phyloP scores from a whole-genome alignment of 352 stramenopile genomes.

The Thraustochytrium striatum region DNA sequence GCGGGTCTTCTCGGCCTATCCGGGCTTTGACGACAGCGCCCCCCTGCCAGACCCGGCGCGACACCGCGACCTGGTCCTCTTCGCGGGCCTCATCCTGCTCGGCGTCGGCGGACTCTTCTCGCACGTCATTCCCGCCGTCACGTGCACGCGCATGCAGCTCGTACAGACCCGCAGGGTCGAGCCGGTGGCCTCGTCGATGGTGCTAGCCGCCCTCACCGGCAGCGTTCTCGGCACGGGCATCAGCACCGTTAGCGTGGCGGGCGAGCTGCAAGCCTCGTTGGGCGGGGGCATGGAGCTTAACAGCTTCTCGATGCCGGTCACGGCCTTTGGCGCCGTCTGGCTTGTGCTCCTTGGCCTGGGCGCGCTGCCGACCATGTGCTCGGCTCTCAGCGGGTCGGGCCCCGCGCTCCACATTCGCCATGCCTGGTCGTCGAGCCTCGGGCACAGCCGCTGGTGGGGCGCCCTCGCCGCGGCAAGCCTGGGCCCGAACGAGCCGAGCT shows the following conservation, averaged over 20 bases:
- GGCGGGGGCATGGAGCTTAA: not conserved
- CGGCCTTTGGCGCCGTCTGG: not conserved
- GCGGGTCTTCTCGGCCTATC: conserved; percentile 13
- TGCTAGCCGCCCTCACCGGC: not conserved
- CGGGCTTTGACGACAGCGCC: conserved; percentile 1
- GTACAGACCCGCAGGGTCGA: conserved; percentile 13
- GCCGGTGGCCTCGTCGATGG: not conserved
- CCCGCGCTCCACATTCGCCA: no score
- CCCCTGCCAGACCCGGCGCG: not conserved
- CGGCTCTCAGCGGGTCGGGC: not conserved
- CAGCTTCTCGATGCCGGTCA: not conserved
- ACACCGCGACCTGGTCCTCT: conserved; percentile 19
- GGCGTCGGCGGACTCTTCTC: conserved; percentile 1
- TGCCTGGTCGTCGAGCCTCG: no score
- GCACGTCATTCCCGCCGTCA: conserved; percentile 17
- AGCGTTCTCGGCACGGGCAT: not conserved
- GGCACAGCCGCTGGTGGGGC: no score
- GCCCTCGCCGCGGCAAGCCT: no score
- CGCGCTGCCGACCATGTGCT: not conserved
- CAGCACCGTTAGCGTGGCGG: not conserved
- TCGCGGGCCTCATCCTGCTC: conserved; percentile 1
- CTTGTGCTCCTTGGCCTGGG: not conserved
- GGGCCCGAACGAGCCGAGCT: no score
- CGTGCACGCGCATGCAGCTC: not conserved
- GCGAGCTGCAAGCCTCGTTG: not conserved